Base-by-base conservation (phyloP, 2,329 filamentous ascomycete genomes). In the Cadophora malorum region DNA sequence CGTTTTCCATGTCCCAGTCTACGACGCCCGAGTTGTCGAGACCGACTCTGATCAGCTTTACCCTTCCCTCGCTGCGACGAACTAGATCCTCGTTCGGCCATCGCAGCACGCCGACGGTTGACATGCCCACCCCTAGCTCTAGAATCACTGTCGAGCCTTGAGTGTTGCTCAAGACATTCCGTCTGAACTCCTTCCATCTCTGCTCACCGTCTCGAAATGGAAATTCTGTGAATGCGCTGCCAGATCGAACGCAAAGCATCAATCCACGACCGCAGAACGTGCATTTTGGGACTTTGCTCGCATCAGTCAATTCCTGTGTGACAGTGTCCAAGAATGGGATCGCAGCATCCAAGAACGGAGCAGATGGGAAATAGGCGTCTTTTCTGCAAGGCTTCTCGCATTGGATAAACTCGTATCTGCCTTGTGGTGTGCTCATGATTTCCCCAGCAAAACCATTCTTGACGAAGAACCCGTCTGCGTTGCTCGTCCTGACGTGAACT, bases 391-490 rank as follows among this genome's bases (percentile, higher is more conserved):
- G 62, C 6, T 38, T 55, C 4, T 50, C 19, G 33, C 62, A 64
- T 41, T 64, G 50, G 1, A 55, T 1, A 19, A 25, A 56, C 9
- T 50, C 50, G 25, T 64, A 64, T 56, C 52, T 23, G 4, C 62
- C 62, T 23, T 64, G 62, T 5, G 62, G 62, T 1, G 62, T 64
- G 23, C 47, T 53, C 35, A 64, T 38, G 5, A 38, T 45, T 7
- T 47, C 23, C 3, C 25, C 31, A 7, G 12, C 16, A 19, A 64
- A 64, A 19, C n/a, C 62, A 7, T 64, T 64, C 50, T 64, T 64
- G 21, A 64, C 49, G 38, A 64, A 64, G 49, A 64, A 64, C 10
- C 50, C 62, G 45, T 64, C 62, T 7, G 38, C 62, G 25, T 64
- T 64, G 31, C 49, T 55, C 10, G 62, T 64, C 21, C 62, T 35